phyloP scores from a whole-genome alignment of 805 yeast species.

The Starmerella tilneyi region DNA sequence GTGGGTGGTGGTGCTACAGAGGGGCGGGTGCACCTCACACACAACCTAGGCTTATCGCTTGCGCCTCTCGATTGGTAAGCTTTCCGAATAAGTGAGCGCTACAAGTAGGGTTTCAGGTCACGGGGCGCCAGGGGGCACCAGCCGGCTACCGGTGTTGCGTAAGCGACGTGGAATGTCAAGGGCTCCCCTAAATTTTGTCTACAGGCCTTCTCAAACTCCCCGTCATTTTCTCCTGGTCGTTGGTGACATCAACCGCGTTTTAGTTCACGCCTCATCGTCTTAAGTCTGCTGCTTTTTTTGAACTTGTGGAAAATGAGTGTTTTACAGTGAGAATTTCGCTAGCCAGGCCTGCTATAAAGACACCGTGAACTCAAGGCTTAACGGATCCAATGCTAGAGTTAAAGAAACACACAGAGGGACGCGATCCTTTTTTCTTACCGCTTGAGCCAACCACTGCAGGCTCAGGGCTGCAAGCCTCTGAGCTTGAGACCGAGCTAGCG shows the following conservation, averaged over 20 bases:
- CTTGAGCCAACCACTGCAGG: not conserved
- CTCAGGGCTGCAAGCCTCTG: not conserved
- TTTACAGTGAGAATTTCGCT: not conserved
- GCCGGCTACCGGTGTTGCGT: conserved; percentile 1
- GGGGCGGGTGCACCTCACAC: too few species aligned
- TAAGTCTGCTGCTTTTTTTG: not conserved
- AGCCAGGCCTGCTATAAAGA: not conserved
- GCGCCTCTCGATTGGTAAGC: too few species aligned
- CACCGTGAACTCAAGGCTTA: not conserved
- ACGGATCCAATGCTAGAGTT: not conserved
- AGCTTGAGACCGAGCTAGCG: conserved; percentile 2
- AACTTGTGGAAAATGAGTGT: not conserved
- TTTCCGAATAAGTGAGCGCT: too few species aligned
- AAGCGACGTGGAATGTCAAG: not conserved
- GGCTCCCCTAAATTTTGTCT: not conserved
- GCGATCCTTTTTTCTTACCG: not conserved
- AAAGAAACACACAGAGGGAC: not conserved
- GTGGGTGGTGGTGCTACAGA: too few species aligned
- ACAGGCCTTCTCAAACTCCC: not conserved
- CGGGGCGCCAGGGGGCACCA: not conserved
- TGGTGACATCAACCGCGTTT: not conserved
- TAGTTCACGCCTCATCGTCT: too few species aligned
- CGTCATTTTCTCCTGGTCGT: not conserved
- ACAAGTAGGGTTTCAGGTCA: conserved; percentile 1
- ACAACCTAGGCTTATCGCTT: too few species aligned